These are phyloP conservation scores for Dacryopinax primogenitus DNA, from an alignment of 768 basidiomycete genomes.

Conservation along the genomic window DNA sequence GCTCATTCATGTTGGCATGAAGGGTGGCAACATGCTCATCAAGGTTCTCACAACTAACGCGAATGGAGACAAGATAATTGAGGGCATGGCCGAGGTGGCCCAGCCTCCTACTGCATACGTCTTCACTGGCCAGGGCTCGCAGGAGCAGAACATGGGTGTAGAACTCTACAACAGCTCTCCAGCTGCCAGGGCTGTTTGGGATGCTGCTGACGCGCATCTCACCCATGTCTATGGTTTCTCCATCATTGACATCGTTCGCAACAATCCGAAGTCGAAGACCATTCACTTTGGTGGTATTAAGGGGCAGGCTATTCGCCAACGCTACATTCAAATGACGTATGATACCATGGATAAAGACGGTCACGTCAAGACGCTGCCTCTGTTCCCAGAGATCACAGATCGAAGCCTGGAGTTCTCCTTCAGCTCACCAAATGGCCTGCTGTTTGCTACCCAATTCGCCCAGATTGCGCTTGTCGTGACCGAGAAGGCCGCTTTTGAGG, in stretches of 20 bases:
- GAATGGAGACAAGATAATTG: conserved; percentile 79
- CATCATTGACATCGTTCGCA: conserved; percentile 95
- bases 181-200: conserved; percentile 94
- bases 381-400: conserved; percentile 89
- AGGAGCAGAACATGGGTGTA: conserved; percentile 99
- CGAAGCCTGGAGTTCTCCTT: conserved; percentile 98
- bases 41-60: conserved; percentile 75
- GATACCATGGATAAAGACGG: conserved; percentile 95
- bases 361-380: conserved; percentile 85
- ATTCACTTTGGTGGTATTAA: conserved; percentile 99
- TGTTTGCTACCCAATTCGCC: conserved; percentile 97
- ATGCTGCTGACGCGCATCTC: conserved; percentile 85
- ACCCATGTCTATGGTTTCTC: conserved; percentile 96
- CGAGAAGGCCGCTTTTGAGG: conserved; percentile 96
- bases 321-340: conserved; percentile 99
- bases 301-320: conserved; percentile 91
- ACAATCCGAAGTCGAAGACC: conserved; percentile 95
- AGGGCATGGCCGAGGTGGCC: conserved; percentile 83
- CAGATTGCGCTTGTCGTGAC: conserved; percentile 97
- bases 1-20: conserved; percentile 83
- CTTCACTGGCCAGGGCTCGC: conserved; percentile 97
- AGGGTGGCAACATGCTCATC: conserved; percentile 84
- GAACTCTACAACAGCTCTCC: conserved; percentile 87
- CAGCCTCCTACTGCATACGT: conserved; percentile 90
- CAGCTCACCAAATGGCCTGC: conserved; percentile 84